Conservation (phyloP, 306 rosid species). For the Pachyrhizus erosus region DNA sequence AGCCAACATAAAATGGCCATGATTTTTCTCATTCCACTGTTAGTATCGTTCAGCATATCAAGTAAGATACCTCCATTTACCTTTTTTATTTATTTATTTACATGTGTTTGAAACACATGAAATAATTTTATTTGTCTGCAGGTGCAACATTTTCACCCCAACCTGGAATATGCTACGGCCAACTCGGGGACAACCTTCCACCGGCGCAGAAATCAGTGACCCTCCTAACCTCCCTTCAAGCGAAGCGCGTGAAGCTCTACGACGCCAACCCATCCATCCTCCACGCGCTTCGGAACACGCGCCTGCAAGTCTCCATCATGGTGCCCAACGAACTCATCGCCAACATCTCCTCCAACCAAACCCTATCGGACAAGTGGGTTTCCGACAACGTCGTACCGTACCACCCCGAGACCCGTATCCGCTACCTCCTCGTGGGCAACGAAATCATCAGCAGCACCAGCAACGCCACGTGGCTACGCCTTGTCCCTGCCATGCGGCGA, state of each 20-base stretch:
- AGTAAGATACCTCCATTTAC: constrained; percentile 43
- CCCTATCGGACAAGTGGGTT: constrained; percentile 66
- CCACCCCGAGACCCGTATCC: constrained; percentile 61
- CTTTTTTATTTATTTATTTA: too few species aligned
- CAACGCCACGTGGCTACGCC: constrained; percentile 45
- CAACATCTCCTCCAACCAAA: constrained; percentile 65
- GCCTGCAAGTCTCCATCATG: constrained; percentile 68
- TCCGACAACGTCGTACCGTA: constrained; percentile 56
- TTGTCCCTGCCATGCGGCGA: constrained; percentile 72
- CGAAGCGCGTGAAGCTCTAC: constrained; percentile 73
- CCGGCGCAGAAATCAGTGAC: constrained; percentile 56
- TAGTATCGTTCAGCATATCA: constrained; percentile 46
- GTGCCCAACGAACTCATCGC: constrained; percentile 69
- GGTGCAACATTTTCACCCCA: constrained; percentile 56
- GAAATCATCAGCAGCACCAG: constrained; percentile 54
- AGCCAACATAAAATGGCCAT: constrained; percentile 35
- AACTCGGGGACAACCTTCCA: constrained; percentile 81
- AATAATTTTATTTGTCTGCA: constrained; percentile 36
- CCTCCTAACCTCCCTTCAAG: constrained; percentile 59
- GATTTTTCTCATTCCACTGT: constrained; percentile 40
- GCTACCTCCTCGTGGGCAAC: constrained; percentile 81
- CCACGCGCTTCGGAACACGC: constrained; percentile 53
- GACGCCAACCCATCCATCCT: constrained; percentile 58
- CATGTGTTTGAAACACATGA: too few species aligned
- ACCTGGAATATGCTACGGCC: constrained; percentile 82